A percentile compares a stretch with the other conserved stretches of the same genome.
Evolutionary conservation across 352 stramenopile species (phyloP).

Genomic region (Pythium brassicae): DNA sequence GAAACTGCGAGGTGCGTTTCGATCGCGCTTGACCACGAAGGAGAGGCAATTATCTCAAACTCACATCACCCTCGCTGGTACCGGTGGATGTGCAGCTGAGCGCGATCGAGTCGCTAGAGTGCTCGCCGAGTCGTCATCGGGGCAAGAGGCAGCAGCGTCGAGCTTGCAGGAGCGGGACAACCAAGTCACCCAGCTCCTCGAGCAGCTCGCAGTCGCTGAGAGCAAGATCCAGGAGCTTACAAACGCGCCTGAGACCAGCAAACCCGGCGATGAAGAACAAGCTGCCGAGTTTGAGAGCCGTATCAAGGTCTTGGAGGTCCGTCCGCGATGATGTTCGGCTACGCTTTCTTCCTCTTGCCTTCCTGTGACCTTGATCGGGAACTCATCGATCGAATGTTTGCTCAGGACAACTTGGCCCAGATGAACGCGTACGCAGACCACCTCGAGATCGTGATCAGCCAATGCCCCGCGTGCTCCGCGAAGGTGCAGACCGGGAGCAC

Average conservation of each 20-base stretch:
- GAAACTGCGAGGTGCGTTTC: slow-evolving; percentile 7
- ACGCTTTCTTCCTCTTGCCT: not conserved
- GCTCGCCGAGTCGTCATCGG: slow-evolving; percentile 9
- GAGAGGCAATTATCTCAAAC: not conserved
- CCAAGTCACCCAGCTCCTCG: slow-evolving; percentile 33
- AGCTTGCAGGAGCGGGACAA: slow-evolving; percentile 23
- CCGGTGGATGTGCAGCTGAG: slow-evolving; percentile 18
- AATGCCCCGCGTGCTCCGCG: slow-evolving; percentile 60
- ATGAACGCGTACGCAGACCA: slow-evolving; percentile 81
- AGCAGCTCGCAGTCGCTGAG: slow-evolving; percentile 20
- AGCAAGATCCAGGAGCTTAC: slow-evolving; percentile 14
- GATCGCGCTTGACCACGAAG: not conserved
- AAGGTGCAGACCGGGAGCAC: slow-evolving; percentile 71
- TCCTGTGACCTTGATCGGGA: not conserved
- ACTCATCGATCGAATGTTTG: slow-evolving; percentile 1
- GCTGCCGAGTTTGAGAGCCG: slow-evolving; percentile 23
- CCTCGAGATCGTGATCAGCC: slow-evolving; percentile 65
- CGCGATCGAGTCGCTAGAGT: slow-evolving; percentile 21
- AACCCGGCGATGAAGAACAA: slow-evolving; percentile 20
- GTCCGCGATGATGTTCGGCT: not conserved
- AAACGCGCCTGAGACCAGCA: slow-evolving; percentile 8
- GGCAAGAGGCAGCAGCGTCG: slow-evolving; percentile 11
- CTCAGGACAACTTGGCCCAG: slow-evolving; percentile 67
- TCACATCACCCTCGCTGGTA: not conserved
- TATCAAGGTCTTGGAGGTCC: slow-evolving; percentile 67